These are phyloP conservation scores for Mucor racemosus DNA, from an alignment of 371 early-diverging fungal genomes.

Conservation along the genomic window DNA sequence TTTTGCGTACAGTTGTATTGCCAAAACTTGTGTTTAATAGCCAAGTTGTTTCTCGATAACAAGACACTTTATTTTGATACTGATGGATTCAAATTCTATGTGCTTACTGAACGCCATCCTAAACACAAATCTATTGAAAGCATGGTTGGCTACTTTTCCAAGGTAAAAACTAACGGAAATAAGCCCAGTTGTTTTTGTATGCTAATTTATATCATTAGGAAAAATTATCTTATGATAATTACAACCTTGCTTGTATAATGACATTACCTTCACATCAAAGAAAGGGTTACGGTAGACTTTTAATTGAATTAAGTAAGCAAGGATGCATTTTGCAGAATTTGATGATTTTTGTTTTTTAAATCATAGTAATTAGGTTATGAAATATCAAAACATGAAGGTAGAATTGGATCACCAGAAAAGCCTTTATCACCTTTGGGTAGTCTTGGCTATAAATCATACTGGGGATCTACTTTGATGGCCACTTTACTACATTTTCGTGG, in stretches of 20 bases:
- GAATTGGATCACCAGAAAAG: constrained; percentile 89
- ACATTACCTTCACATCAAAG: constrained; percentile 87
- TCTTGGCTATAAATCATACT: constrained; percentile 74
- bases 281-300: constrained; percentile 82
- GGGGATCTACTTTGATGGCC: constrained; percentile 66
- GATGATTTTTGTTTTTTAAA: background rate
- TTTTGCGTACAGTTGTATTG: constrained; percentile 75
- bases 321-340: background rate
- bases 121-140: constrained; percentile 41
- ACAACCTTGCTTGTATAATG: constrained; percentile 89
- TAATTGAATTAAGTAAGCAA: constrained; percentile 84
- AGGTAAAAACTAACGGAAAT: constrained; percentile 37
- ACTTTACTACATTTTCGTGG: constrained; percentile 42
- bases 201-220: constrained; percentile 43
- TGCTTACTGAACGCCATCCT: constrained; percentile 76
- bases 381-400: constrained; percentile 86
- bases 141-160: constrained; percentile 75
- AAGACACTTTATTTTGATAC: constrained; percentile 99
- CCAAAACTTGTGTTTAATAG: constrained; percentile 93
- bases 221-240: constrained; percentile 75
- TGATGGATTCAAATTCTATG: constrained; percentile 97
- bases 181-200: background rate
- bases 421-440: constrained; percentile 80
- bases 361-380: constrained; percentile 69
- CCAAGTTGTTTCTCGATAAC: constrained; percentile 97